A percentile compares a stretch with the other conserved stretches of the same genome.
Evolutionary conservation across 2,329 filamentous ascomycete species (phyloP).

Genomic region (Aspergillus jensenii): DNA sequence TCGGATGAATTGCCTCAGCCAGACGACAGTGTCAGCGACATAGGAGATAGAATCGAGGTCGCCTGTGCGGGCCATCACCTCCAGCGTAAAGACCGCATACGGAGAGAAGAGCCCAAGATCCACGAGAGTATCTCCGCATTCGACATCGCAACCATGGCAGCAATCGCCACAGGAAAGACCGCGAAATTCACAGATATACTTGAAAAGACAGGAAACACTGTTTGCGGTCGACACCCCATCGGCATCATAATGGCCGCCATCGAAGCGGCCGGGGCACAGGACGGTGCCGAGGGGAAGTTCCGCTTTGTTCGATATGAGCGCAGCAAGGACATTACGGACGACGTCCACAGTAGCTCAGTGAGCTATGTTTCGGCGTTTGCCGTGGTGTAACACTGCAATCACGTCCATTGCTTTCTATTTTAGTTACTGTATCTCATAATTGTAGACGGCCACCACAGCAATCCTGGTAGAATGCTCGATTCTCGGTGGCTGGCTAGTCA

Average conservation of each 20-base stretch:
- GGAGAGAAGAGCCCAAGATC: slow-evolving; percentile 54
- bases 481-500: background rate
- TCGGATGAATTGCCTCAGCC: slow-evolving; percentile 45
- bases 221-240: slow-evolving; percentile 93
- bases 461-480: background rate
- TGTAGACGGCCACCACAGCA: background rate
- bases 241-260: slow-evolving; percentile 87
- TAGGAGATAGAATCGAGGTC: slow-evolving; percentile 28
- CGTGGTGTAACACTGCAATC: slow-evolving; percentile 52
- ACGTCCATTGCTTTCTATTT: no score
- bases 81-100: slow-evolving; percentile 33
- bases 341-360: slow-evolving; percentile 75
- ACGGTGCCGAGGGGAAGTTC: slow-evolving; percentile 57
- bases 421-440: background rate
- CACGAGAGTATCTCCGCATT: slow-evolving; percentile 81
- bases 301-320: slow-evolving; percentile 83
- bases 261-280: slow-evolving; percentile 57
- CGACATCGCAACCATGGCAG: slow-evolving; percentile 79
- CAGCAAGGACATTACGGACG: slow-evolving; percentile 69
- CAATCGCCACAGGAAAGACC: slow-evolving; percentile 75
- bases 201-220: slow-evolving; percentile 76
- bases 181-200: slow-evolving; percentile 68
- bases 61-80: slow-evolving; percentile 30
- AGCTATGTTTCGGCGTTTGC: slow-evolving; percentile 95
- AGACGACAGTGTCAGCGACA: slow-evolving; percentile 24